phyloP scores from a whole-genome alignment of 768 basidiomycete genomes.

The Astraeus odoratus region DNA sequence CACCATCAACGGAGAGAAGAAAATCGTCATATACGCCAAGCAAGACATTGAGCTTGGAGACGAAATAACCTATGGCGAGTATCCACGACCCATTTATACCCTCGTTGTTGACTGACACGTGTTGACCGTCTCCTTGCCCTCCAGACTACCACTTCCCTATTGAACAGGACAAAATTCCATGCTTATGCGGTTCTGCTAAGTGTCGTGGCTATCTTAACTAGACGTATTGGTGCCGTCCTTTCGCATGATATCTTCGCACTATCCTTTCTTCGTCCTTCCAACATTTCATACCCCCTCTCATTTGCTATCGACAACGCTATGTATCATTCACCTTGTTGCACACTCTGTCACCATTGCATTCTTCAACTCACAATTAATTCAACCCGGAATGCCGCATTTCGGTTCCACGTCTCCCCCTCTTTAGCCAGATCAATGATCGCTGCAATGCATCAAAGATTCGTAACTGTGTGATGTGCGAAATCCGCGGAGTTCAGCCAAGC shows the following conservation, averaged over 20 bases:
- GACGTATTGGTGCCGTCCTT: constrained; percentile 19
- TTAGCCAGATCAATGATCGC: no score
- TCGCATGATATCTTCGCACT: neutral
- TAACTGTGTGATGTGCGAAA: no score
- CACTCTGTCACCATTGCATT: constrained; percentile 2
- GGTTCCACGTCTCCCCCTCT: neutral
- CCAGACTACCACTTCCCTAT: constrained; percentile 98
- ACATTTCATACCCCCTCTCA: constrained; percentile 2
- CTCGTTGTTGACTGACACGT: neutral
- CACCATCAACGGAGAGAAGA: constrained; percentile 87
- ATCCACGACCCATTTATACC: neutral
- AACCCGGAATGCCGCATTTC: neutral
- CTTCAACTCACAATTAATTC: neutral
- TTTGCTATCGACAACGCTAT: constrained; percentile 1
- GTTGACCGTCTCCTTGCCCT: constrained; percentile 1
- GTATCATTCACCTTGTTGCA: constrained; percentile 4
- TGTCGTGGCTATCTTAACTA: constrained; percentile 97
- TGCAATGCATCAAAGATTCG: no score
- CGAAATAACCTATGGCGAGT: constrained; percentile 92
- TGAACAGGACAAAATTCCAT: constrained; percentile 96
- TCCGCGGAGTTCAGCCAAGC: no score
- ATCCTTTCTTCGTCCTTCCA: neutral
- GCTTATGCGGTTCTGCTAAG: constrained; percentile 82
- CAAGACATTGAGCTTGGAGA: constrained; percentile 93
- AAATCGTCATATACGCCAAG: constrained; percentile 99